Evolutionary conservation across 2,329 filamentous ascomycete species (phyloP), one percentile per base, ranked within the genome.

Genomic region (Tolypocladium ophioglossoides): DNA sequence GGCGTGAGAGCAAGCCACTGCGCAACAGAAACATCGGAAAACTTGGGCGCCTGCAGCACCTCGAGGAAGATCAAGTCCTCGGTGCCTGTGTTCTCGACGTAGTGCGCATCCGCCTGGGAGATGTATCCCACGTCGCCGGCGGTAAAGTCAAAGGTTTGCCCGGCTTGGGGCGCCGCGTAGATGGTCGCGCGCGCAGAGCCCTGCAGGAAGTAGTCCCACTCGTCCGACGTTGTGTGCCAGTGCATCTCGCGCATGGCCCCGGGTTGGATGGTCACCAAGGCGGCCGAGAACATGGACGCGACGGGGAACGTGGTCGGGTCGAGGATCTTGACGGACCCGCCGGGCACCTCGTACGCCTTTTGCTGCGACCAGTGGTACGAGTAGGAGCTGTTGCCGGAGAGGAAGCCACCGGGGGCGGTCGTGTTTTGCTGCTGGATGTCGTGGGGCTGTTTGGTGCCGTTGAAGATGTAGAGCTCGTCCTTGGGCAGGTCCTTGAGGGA

Each of bases 181-280:
- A 83, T 72, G 1, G 79, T 83, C 39, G 82, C 72, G 11, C 81
- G 75, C 0, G 74, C 82, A 12, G 74, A 73, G 0, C 82, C 82
- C 53, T 74, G 64, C 9, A 84, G 66, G 69, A 84, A 82, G 66
- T 78, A 84, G 51, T 74, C 74, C 81, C 81, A 84, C 65, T 84
- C 81, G 63, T 84, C 80, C 10, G 72, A 76, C 1, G 72, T 74
- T 1, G 78, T 77, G 67, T 85, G 81, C 81, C 82, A 85, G 68
- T 85, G 82, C 46, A 85, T 69, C 62, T 85, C 82, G 24, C 82
- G 76, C 78, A 85, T 80, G 1, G 80, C 81, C n/a, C 82, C 82
- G 0, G 82, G 80, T 59, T 82, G 70, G 35, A 84, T 69, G 2
- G 76, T 79, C 11, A 84, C 77, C 2, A 84, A 70, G 0, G 79